A percentile compares a stretch with the other conserved stretches of the same genome.
Evolutionary conservation across 2,329 filamentous ascomycete genomes (phyloP).

Genomic region (Colletotrichum salicis): DNA sequence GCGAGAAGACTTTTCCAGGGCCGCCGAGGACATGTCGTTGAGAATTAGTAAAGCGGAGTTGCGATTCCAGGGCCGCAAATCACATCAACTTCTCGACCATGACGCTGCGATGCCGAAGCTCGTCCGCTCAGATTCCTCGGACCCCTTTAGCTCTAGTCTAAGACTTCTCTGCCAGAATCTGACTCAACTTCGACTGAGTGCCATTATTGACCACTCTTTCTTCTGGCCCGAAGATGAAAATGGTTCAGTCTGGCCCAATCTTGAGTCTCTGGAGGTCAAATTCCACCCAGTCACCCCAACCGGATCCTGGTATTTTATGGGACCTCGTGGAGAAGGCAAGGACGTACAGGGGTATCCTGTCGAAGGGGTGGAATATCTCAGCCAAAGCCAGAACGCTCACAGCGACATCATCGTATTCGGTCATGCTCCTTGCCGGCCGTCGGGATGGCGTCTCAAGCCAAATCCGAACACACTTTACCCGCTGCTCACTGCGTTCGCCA

Average conservation of each 20-base stretch:
- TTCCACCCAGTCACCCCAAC: not conserved
- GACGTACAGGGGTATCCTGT: not conserved
- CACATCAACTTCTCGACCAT: slow-evolving; percentile 5
- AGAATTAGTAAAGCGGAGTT: not conserved
- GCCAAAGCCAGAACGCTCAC: not conserved
- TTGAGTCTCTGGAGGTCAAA: slow-evolving; percentile 2
- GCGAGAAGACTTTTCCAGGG: not conserved
- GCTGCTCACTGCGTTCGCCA: not conserved
- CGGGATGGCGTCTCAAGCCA: not conserved
- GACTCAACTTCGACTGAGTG: not conserved
- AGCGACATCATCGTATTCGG: not conserved
- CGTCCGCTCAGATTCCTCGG: not conserved
- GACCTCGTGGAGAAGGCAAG: not conserved
- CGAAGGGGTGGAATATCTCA: not conserved
- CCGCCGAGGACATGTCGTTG: not conserved
- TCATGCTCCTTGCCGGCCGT: not conserved
- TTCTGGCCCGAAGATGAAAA: not conserved
- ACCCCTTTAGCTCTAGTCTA: slow-evolving; percentile 4
- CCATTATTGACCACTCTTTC: slow-evolving; percentile 2
- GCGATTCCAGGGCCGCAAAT: not conserved
- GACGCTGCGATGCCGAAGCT: slow-evolving; percentile 6
- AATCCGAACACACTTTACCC: not conserved
- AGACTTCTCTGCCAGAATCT: slow-evolving; percentile 1
- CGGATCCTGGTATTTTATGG: slow-evolving; percentile 10
- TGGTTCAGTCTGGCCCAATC: not conserved